Percentiles rank a stretch among this genome's conserved stretches.
phyloP scores from a whole-genome alignment of 1,139 yeast species.

The Diutina scorzettiae region DNA sequence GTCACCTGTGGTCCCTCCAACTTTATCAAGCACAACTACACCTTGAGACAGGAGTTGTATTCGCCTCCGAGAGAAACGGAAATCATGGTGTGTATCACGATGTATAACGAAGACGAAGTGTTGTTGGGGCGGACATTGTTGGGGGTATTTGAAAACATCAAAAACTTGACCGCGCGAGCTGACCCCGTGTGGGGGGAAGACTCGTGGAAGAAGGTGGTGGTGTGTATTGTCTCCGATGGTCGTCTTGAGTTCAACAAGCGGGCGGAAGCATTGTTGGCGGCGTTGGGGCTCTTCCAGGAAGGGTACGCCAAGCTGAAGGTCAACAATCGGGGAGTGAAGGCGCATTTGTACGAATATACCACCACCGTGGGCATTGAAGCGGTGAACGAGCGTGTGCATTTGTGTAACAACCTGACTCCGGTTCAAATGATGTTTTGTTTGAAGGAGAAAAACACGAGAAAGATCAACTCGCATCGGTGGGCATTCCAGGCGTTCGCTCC shows the following conservation, averaged over 20 bases:
- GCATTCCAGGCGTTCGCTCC: constrained; percentile 74
- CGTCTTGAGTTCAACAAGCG: constrained; percentile 56
- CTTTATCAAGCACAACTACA: constrained; percentile 44
- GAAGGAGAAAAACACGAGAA: constrained; percentile 63
- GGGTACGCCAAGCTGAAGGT: constrained; percentile 74
- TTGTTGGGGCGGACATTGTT: constrained; percentile 60
- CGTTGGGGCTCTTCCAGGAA: constrained; percentile 69
- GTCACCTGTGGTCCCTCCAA: constrained; percentile 71
- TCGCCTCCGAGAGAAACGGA: constrained; percentile 60
- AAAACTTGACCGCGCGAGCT: constrained; percentile 43
- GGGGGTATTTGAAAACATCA: constrained; percentile 66
- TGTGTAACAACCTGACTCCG: constrained; percentile 52
- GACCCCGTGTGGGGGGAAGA: constrained; percentile 70
- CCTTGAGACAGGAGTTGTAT: constrained; percentile 57
- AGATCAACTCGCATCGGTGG: constrained; percentile 80
- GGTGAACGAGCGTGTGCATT: constrained; percentile 41
- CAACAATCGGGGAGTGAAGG: constrained; percentile 54
- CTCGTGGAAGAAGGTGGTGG: constrained; percentile 71
- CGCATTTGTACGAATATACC: constrained; percentile 73
- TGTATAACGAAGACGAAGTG: constrained; percentile 73
- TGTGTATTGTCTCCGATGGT: constrained; percentile 69
- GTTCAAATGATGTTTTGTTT: constrained; percentile 67
- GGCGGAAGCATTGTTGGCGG: constrained; percentile 52
- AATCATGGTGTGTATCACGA: constrained; percentile 61
- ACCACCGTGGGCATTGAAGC: constrained; percentile 63